Conservation (phyloP, 176 grass and related monocot genomes). For the Eleusine indica region DNA sequence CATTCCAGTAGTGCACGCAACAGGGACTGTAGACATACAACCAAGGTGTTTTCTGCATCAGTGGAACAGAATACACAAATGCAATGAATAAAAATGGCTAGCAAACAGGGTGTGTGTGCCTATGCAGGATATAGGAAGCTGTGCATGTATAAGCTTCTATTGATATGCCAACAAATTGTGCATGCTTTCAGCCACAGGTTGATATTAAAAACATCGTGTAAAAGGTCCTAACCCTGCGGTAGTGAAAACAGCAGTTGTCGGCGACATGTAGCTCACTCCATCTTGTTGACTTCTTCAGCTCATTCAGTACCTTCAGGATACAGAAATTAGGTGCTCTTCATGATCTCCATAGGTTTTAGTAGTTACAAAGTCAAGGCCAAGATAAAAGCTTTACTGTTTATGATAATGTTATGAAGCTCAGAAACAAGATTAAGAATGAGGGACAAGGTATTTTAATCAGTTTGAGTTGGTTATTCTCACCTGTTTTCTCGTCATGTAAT, state of each 20-base stretch:
- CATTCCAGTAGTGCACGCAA: constrained; percentile 55
- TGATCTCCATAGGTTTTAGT: neutral
- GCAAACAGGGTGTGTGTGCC: neutral
- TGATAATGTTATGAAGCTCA: neutral
- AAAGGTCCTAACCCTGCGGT: constrained; percentile 57
- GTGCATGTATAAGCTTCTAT: neutral
- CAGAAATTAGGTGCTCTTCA: constrained; percentile 17
- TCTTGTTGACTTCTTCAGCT: constrained; percentile 69
- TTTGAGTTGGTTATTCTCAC: constrained; percentile 33
- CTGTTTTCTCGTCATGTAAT: constrained; percentile 72
- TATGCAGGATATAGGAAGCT: neutral
- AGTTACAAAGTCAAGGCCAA: neutral
- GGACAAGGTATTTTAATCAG: neutral
- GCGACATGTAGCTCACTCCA: constrained; percentile 85
- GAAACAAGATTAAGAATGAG: constrained; percentile 1
- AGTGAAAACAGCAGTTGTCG: constrained; percentile 92
- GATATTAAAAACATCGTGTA: neutral
- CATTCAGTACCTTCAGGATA: constrained; percentile 66
- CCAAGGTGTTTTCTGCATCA: neutral
- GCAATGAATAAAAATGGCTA: neutral
- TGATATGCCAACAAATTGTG: neutral
- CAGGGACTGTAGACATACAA: constrained; percentile 57
- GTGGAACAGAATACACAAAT: neutral
- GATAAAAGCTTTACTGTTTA: constrained; percentile 3
- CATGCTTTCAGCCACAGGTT: neutral